These are phyloP conservation scores for Fusarium haematococcum DNA, from an alignment of 2,329 filamentous ascomycete species.

Conservation along the genomic window DNA sequence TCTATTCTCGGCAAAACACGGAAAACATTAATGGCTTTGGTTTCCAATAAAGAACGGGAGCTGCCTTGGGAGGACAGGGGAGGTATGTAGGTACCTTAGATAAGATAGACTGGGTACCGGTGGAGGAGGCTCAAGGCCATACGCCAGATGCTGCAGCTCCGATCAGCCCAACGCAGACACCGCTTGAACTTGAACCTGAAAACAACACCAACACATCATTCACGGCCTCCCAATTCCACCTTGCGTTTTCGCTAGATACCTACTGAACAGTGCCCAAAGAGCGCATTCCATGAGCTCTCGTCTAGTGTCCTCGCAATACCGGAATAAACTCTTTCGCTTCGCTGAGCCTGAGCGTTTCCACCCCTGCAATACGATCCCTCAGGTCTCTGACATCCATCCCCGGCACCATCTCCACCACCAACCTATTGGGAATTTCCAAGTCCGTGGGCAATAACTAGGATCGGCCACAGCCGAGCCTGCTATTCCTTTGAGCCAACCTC, in stretches of 20 bases:
- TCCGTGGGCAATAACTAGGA: slow-evolving; percentile 9
- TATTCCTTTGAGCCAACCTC: background rate
- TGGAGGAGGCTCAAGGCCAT: background rate
- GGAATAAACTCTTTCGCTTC: background rate
- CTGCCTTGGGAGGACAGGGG: background rate
- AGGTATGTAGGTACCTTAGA: background rate
- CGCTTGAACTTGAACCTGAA: slow-evolving; percentile 8
- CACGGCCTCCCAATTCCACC: background rate
- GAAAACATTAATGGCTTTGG: background rate
- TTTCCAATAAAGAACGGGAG: background rate
- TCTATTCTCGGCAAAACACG: background rate
- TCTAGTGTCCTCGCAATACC: background rate
- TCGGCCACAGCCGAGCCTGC: background rate
- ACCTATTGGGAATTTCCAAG: slow-evolving; percentile 12
- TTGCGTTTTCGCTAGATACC: background rate
- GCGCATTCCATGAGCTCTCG: background rate
- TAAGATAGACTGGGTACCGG: background rate
- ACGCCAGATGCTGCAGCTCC: slow-evolving; percentile 2
- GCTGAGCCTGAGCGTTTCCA: slow-evolving; percentile 8
- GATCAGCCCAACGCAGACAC: slow-evolving; percentile 26
- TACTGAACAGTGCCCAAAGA: background rate
- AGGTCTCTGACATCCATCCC: slow-evolving; percentile 14
- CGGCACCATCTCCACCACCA: slow-evolving; percentile 17
- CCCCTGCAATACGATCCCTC: slow-evolving; percentile 23
- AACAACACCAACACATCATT: slow-evolving; percentile 4